Base-by-base conservation (phyloP, 2,329 filamentous ascomycete species). In the Neospermospora avenae region DNA sequence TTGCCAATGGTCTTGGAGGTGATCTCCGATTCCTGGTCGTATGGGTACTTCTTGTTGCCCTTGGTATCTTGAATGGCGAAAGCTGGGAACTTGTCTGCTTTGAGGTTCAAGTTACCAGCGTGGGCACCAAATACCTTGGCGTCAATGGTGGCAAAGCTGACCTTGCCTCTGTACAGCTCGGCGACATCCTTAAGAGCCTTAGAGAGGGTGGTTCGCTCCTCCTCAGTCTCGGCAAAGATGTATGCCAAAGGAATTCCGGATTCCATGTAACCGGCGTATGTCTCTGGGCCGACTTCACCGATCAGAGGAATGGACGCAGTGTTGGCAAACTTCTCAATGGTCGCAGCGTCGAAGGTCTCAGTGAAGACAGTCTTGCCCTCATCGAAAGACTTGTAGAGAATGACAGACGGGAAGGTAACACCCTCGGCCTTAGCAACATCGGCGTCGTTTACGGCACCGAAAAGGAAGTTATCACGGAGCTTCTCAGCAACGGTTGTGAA, bases 101-200 rank as follows among this genome's bases (percentile, higher is more conserved):
- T 91, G 65, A 99, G 90, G 86, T 99, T 99, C 69, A 99, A 85
- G 86, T 99, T 99, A 72, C 85, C 86, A 69, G 91, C 93, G 79
- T 99, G 95, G 69, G 93, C 92, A 74, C 95, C 95, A 74, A 96
- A 99, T 63, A 89, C 78, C 82, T 90, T 91, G 69, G 95, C 93
- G 74, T 99, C 95, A 71, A 99, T 98, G 73, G 92, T 97, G 67
- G 93, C 95, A 76, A 99, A 96, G 88, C 96, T 98, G 81, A 99
- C 85, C 76, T 86, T 87, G 78, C 95, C 93, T 80, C 93, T 93
- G 83, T 92, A 86, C 81, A 93, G 89, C 81, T 96, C 84, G 63
- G 95, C 95, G 68, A 99, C 77, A 67, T 90, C 83, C 83, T 92
- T 96, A 72, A 99, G 82, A 65, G 85, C 80, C 67, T 88, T 84